Conservation (phyloP, 2,329 filamentous ascomycete genomes). For the Colletotrichum falcatum region DNA sequence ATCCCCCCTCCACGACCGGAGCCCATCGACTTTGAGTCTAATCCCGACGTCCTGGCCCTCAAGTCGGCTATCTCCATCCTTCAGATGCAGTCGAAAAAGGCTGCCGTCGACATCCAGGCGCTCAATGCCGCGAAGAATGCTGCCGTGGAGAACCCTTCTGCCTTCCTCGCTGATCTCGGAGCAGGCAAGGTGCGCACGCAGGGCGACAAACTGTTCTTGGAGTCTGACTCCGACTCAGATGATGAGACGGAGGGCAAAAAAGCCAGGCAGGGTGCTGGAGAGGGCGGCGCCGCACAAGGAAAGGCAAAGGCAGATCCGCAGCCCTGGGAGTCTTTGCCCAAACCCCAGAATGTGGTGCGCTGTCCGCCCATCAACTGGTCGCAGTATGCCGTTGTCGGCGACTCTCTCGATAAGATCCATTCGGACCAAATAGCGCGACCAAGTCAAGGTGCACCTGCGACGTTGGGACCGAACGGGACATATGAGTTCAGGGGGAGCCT, state of each 20-base stretch:
- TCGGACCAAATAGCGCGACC: constrained; percentile 80
- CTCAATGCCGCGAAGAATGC: constrained; percentile 77
- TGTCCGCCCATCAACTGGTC: constrained; percentile 94
- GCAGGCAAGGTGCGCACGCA: constrained; percentile 68
- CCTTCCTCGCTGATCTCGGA: constrained; percentile 76
- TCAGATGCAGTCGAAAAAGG: constrained; percentile 85
- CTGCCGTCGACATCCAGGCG: constrained; percentile 78
- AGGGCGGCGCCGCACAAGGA: constrained; percentile 8
- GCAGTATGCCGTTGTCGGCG: constrained; percentile 91
- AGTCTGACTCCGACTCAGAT: constrained; percentile 43
- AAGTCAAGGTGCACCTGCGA: constrained; percentile 64
- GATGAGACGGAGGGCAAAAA: constrained; percentile 49
- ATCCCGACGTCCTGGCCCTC: constrained; percentile 89
- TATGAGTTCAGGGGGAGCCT: constrained; percentile 62
- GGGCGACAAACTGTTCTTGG: constrained; percentile 47
- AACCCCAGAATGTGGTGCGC: constrained; percentile 84
- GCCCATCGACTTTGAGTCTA: constrained; percentile 70
- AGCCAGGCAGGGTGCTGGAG: constrained; percentile 44
- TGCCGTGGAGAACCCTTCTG: constrained; percentile 77
- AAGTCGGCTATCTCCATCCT: constrained; percentile 87
- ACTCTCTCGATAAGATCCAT: constrained; percentile 86
- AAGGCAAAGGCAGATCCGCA: constrained; percentile 20
- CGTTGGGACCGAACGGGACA: constrained; percentile 56
- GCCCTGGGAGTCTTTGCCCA: constrained; percentile 75
- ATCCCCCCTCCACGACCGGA: constrained; percentile 62